Evolutionary conservation across 2,329 filamentous ascomycete genomes (phyloP).

Genomic region (Coniochaeta prunicola): DNA sequence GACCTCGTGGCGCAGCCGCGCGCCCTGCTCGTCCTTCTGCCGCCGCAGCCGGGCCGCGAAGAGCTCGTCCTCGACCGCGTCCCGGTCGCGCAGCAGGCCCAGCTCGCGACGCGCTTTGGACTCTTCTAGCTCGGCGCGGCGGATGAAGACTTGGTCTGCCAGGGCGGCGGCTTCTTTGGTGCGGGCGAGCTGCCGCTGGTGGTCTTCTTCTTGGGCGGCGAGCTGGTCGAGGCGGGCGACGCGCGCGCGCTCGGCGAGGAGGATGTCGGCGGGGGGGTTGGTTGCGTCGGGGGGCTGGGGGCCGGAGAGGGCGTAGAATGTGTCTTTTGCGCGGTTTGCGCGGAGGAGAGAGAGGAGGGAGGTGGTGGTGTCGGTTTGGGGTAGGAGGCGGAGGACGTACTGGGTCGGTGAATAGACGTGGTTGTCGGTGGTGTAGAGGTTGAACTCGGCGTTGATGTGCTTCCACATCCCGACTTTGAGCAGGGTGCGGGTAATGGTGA

Average conservation of each 20-base stretch:
- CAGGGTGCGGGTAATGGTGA: slow-evolving; percentile 48
- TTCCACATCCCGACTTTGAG: slow-evolving; percentile 60
- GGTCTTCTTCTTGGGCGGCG: slow-evolving; percentile 40
- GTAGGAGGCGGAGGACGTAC: slow-evolving; percentile 45
- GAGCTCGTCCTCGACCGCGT: slow-evolving; percentile 37
- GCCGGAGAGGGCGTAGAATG: slow-evolving; percentile 46
- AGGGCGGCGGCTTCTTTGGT: slow-evolving; percentile 43
- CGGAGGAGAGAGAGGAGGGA: slow-evolving; percentile 40
- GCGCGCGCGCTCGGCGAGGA: slow-evolving; percentile 41
- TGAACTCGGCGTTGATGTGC: slow-evolving; percentile 52
- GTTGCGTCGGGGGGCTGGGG: slow-evolving; percentile 46
- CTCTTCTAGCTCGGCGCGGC: slow-evolving; percentile 45
- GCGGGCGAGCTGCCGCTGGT: slow-evolving; percentile 37
- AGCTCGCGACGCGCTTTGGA: slow-evolving; percentile 41
- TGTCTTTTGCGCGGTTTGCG: slow-evolving; percentile 43
- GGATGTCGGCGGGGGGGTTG: slow-evolving; percentile 43
- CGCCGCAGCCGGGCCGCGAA: slow-evolving; percentile 29
- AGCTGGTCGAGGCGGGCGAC: slow-evolving; percentile 37
- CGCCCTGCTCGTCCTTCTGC: slow-evolving; percentile 26
- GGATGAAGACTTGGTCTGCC: slow-evolving; percentile 41
- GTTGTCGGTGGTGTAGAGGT: slow-evolving; percentile 42
- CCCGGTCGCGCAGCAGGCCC: slow-evolving; percentile 32
- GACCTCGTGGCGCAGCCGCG: slow-evolving; percentile 37
- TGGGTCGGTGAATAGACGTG: slow-evolving; percentile 58
- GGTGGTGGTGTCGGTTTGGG: slow-evolving; percentile 27